These are phyloP conservation scores for Monosporascus sp. DNA, from an alignment of 2,329 filamentous ascomycete genomes.

Conservation along the genomic window DNA sequence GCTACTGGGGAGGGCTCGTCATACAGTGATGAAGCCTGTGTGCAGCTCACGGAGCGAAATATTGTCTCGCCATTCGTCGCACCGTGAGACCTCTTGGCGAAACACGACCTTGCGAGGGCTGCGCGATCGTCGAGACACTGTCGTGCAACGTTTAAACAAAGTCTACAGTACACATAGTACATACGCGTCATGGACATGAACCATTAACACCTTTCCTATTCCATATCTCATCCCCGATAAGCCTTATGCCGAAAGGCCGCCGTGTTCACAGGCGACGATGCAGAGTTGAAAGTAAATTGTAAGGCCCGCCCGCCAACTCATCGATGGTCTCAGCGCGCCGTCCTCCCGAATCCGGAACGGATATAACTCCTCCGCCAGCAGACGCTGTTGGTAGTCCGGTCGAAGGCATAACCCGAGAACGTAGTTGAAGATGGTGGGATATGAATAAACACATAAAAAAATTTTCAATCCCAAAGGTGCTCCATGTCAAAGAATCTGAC, in stretches of 20 bases:
- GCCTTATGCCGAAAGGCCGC: neutral
- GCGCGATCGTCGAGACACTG: neutral
- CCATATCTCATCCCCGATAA: neutral
- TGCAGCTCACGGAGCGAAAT: neutral
- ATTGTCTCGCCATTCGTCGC: neutral
- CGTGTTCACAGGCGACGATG: neutral
- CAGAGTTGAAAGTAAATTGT: neutral
- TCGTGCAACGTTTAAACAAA: neutral
- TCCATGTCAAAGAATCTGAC: neutral
- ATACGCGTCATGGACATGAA: neutral
- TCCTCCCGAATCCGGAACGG: neutral
- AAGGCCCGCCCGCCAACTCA: neutral
- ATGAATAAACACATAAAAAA: neutral
- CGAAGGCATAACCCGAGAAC: neutral
- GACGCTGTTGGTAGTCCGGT: neutral
- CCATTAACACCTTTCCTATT: neutral
- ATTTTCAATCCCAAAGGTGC: neutral
- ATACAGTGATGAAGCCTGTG: neutral
- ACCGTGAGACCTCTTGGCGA: neutral
- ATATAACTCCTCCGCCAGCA: neutral
- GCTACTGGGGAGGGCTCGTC: neutral
- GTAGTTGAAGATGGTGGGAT: neutral
- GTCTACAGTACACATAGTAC: neutral
- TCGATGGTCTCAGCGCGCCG: neutral
- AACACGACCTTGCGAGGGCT: neutral